These are phyloP conservation scores for Cladochytrium replicatum DNA, from an alignment of 192 early-diverging fungal genomes.

Conservation along the genomic window DNA sequence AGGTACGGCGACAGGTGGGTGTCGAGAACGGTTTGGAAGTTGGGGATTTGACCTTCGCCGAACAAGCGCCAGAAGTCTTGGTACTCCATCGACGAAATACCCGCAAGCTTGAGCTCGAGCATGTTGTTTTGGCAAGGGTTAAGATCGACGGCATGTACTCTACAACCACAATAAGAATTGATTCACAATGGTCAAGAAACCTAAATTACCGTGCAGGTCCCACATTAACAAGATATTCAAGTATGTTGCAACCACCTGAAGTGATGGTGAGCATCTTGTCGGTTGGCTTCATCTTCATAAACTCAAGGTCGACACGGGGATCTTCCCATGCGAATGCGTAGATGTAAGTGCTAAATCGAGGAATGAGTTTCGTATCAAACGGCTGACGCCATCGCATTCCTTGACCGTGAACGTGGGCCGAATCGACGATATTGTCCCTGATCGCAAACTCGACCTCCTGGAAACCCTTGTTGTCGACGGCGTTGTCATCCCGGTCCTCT, in stretches of 20 bases:
- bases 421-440: constrained; percentile 12
- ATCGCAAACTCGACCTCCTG: too few relatives aligned
- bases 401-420: constrained; percentile 38
- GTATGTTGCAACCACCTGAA: constrained; percentile 71
- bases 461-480: too few relatives aligned
- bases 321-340: constrained; percentile 87
- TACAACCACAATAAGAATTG: background rate
- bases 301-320: constrained; percentile 61
- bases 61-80: constrained; percentile 70
- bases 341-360: constrained; percentile 72
- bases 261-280: constrained; percentile 76
- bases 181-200: background rate
- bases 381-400: constrained; percentile 37
- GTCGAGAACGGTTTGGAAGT: constrained; percentile 54
- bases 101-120: constrained; percentile 75
- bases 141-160: constrained; percentile 75
- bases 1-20: constrained; percentile 60
- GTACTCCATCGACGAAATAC: constrained; percentile 48
- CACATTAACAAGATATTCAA: constrained; percentile 67
- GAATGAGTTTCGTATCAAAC: constrained; percentile 31
- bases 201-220: constrained; percentile 33
- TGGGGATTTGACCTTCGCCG: constrained; percentile 53
- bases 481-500: constrained; percentile 10
- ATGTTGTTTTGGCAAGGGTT: constrained; percentile 91
- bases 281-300: constrained; percentile 50